These are phyloP conservation scores for Trametes hirsuta DNA, from an alignment of 1,284 basidiomycete species.

Conservation along the genomic window DNA sequence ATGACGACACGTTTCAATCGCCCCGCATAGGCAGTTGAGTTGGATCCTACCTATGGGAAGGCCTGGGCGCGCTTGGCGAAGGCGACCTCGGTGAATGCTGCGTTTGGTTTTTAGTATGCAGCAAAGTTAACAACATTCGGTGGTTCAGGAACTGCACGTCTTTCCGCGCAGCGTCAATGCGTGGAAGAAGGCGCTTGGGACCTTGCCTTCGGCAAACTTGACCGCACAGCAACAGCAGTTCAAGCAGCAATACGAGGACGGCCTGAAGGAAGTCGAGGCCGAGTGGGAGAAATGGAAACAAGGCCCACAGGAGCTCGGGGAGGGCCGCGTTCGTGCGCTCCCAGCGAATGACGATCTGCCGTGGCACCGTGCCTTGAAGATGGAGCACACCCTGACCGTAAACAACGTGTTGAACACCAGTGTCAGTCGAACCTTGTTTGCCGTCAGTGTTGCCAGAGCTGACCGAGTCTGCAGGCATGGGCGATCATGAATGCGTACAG, in stretches of 20 bases:
- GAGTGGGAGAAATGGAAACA: constrained; percentile 3
- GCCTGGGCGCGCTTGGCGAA: constrained; percentile 39
- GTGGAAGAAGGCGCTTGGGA: constrained; percentile 31
- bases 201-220: constrained; percentile 25
- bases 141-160: constrained; percentile 19
- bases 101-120: background rate
- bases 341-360: constrained; percentile 9
- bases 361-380: constrained; percentile 18
- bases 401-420: constrained; percentile 25
- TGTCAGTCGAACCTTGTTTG: constrained; percentile 12
- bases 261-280: constrained; percentile 18
- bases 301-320: background rate
- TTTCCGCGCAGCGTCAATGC: constrained; percentile 22
- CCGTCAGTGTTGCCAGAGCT: background rate
- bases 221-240: constrained; percentile 30
- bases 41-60: constrained; percentile 41
- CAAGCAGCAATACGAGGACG: constrained; percentile 33
- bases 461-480: constrained; percentile 35
- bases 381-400: constrained; percentile 21
- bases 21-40: constrained; percentile 34
- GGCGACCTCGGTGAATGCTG: constrained; percentile 32
- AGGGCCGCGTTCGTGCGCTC: constrained; percentile 1
- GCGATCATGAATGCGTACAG: constrained; percentile 37
- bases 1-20: background rate
- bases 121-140: background rate